Conservation (phyloP, 805 yeast genomes). For the Yarrowia sp. region DNA sequence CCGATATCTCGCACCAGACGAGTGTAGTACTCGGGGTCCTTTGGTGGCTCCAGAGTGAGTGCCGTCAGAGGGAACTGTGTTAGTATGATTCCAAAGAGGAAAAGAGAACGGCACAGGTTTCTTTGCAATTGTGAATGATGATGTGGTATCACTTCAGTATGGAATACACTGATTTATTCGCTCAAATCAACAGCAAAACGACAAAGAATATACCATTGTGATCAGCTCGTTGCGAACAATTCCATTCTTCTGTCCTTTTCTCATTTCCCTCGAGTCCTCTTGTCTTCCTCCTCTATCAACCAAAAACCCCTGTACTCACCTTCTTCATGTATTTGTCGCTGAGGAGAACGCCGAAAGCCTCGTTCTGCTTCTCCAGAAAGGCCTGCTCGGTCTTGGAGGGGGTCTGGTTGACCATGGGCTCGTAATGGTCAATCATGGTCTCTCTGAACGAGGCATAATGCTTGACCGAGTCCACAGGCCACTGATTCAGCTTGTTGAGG, state of each 20-base stretch:
- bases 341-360: constrained; percentile 18
- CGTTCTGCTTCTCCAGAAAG: constrained; percentile 20
- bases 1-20: constrained; percentile 17
- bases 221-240: too few species aligned
- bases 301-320: background rate
- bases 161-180: too few species aligned
- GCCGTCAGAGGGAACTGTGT: constrained; percentile 23
- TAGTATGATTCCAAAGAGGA: background rate
- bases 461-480: constrained; percentile 25
- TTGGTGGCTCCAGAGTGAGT: constrained; percentile 21
- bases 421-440: constrained; percentile 23
- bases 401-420: constrained; percentile 23
- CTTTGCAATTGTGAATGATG: too few species aligned
- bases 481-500: constrained; percentile 19
- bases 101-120: background rate
- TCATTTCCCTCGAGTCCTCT: background rate
- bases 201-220: too few species aligned
- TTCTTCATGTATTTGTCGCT: constrained; percentile 25
- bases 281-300: background rate
- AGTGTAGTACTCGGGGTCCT: constrained; percentile 26
- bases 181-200: too few species aligned
- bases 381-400: constrained; percentile 17
- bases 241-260: too few species aligned
- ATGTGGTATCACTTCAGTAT: too few species aligned
- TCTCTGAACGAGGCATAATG: constrained; percentile 24